Evolutionary conservation across 106 monocot species (phyloP).

Genomic region (Agapanthus africanus): DNA sequence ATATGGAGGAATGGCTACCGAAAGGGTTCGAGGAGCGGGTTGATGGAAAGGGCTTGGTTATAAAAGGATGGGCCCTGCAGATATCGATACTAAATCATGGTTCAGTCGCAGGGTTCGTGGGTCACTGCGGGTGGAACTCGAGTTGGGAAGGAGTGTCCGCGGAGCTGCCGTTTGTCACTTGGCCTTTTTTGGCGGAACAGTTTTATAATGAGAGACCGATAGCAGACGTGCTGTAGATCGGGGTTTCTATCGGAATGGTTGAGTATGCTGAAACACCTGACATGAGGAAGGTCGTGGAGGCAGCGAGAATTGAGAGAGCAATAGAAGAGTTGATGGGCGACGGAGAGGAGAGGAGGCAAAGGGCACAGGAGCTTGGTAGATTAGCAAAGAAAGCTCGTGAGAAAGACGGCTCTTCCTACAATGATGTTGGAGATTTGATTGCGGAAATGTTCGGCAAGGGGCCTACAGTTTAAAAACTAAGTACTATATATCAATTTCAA

Average conservation of each 20-base stretch:
- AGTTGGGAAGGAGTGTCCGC: neutral
- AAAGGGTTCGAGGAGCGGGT: neutral
- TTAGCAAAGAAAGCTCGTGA: slow-evolving; percentile 5
- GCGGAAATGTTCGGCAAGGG: neutral
- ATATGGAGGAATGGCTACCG: neutral
- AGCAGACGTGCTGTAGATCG: neutral
- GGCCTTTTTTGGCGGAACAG: neutral
- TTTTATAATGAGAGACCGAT: neutral
- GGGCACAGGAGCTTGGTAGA: neutral
- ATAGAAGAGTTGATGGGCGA: neutral
- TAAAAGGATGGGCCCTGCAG: neutral
- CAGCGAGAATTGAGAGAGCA: neutral
- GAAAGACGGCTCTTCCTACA: slow-evolving; percentile 8
- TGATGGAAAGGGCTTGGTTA: neutral
- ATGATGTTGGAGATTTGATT: slow-evolving; percentile 1
- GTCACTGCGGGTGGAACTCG: neutral
- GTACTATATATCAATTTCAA: too few species aligned
- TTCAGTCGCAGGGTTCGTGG: neutral
- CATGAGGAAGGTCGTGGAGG: neutral
- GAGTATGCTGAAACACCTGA: too few species aligned
- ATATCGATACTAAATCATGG: neutral
- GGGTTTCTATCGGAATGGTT: neutral
- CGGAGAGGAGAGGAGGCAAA: slow-evolving; percentile 1
- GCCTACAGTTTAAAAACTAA: too few species aligned
- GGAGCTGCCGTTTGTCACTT: neutral